phyloP scores from a whole-genome alignment of 768 basidiomycete genomes.

The Xerocomus brunneocitrinus region DNA sequence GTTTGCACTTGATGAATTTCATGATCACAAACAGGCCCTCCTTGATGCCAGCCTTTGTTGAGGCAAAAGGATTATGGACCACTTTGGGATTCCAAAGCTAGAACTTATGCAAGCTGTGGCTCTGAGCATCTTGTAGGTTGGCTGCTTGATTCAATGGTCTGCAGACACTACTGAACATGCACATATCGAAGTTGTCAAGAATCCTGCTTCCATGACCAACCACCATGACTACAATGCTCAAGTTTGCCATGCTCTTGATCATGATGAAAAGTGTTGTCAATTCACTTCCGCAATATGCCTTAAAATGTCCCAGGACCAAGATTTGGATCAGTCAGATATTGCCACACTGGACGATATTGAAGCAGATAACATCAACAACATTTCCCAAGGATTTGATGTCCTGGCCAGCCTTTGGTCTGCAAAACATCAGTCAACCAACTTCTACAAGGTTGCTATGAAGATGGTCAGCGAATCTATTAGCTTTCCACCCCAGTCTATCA shows the following conservation, averaged over 20 bases:
- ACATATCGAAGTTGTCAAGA: background rate
- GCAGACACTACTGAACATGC: background rate
- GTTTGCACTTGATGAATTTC: background rate
- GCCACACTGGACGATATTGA: no score
- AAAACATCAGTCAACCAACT: no score
- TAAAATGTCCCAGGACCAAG: no score
- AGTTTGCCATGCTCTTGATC: background rate
- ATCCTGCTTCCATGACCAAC: background rate
- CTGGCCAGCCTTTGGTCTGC: no score
- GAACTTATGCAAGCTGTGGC: background rate
- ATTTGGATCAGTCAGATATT: no score
- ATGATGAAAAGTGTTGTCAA: background rate
- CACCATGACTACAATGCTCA: background rate
- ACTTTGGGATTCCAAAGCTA: background rate
- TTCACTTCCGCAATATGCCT: no score
- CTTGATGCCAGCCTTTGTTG: background rate
- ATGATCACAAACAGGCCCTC: background rate
- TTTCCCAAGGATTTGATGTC: no score
- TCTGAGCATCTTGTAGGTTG: background rate
- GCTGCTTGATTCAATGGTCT: background rate
- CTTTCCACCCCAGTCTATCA: no score
- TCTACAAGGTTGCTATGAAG: no score
- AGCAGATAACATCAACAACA: no score
- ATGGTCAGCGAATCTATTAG: no score
- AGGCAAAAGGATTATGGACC: background rate